Base-by-base conservation (phyloP, 116 monocot species). In the Zostera marina region DNA sequence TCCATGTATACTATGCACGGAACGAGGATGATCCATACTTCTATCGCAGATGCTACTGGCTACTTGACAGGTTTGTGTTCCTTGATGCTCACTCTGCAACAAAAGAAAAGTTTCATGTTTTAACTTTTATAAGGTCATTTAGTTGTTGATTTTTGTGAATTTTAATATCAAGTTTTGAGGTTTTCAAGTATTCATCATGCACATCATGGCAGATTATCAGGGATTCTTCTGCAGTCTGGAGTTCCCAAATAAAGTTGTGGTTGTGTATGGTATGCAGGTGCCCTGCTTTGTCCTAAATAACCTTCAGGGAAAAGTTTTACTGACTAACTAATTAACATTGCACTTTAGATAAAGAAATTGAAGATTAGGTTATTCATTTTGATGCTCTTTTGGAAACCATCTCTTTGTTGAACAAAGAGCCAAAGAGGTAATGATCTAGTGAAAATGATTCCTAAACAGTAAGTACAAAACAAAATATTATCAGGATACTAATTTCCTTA, bases 1-100 rank as follows among this genome's bases (percentile, higher is more conserved):
- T 96, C 47, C 94, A 96, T 80, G 94, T 96, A n/a, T 96, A 96
- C 60, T 96, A 96, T 76, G 88, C 89, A 65, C 79, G 85, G 11
- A 67, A 76, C 59, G 94, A 96, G 32, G 82, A 85, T 71, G 84
- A 96, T 44, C 80, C 80, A 58, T 74, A 65, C 62, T 96, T 96
- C 62, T 82, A 77, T 49, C 88, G 93, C 3, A 74, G 93, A 59
- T 79, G 93, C 72, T 94, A 81, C 49, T 94, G 93, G 94, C 79
- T 96, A 11, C 89, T 96, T 51, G 82, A 96, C 62, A 88, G 79
- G 94, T 96, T 68, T 52, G 73, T 53, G 52, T 61, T 52, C 22
- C 23, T 64, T 46, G 19, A 53, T 49, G 12, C 53, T 43, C 42
- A 3, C 42, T 64, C 12, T 7, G 1, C 51, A 14, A 3, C 15